phyloP scores from a whole-genome alignment of 2,329 filamentous ascomycete genomes.

The Dothidotthia symphoricarpi region DNA sequence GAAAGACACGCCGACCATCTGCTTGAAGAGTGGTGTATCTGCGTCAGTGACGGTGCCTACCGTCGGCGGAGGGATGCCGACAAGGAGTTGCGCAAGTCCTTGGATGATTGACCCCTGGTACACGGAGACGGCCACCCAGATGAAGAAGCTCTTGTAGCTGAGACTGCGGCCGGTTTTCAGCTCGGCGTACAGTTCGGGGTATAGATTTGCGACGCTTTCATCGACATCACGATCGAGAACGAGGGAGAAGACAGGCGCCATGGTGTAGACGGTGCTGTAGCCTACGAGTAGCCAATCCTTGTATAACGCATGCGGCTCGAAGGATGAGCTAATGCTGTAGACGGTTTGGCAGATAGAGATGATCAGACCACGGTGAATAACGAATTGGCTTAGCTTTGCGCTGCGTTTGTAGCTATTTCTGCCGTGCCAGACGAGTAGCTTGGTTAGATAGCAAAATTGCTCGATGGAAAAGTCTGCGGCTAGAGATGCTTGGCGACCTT shows the following conservation, averaged over 20 bases:
- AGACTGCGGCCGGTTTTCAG: constrained; percentile 84
- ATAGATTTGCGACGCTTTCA: constrained; percentile 87
- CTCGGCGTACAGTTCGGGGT: constrained; percentile 97
- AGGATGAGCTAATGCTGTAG: constrained; percentile 89
- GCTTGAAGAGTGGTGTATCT: constrained; percentile 32
- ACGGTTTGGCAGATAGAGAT: constrained; percentile 96
- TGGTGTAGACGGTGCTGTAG: constrained; percentile 95
- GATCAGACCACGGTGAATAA: constrained; percentile 94
- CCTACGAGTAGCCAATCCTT: constrained; percentile 93
- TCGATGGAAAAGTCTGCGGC: constrained; percentile 96
- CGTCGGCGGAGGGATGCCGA: constrained; percentile 48
- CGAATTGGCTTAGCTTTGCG: constrained; percentile 94
- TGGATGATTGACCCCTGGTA: constrained; percentile 97
- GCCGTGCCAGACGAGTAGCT: constrained; percentile 97
- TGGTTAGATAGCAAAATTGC: constrained; percentile 92
- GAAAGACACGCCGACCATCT: constrained; percentile 87
- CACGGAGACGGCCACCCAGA: constrained; percentile 91
- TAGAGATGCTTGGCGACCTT: constrained; percentile 89
- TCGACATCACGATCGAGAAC: constrained; percentile 95
- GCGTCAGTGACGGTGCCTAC: constrained; percentile 49
- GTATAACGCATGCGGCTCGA: constrained; percentile 92
- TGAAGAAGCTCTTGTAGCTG: constrained; percentile 91
- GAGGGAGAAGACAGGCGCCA: constrained; percentile 85
- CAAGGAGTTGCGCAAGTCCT: constrained; percentile 84
- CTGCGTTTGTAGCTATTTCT: constrained; percentile 95